Evolutionary conservation across 306 rosid genomes (phyloP).

Genomic region (Comarum palustre): DNA sequence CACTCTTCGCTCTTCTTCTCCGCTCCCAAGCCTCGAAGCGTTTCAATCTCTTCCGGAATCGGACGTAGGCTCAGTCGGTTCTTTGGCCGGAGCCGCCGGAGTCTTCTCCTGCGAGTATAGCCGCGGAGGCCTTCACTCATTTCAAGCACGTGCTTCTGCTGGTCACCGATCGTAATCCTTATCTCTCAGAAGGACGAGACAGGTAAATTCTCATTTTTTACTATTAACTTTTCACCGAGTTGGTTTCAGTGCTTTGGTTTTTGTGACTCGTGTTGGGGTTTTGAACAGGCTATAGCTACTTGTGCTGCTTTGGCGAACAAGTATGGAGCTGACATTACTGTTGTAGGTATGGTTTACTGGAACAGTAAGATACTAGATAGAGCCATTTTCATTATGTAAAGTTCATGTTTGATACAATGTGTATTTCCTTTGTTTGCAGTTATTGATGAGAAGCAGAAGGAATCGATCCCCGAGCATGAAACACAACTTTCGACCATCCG

Average conservation of each 20-base stretch:
- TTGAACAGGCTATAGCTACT: constrained; percentile 65
- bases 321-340: constrained; percentile 91
- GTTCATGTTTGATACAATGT: constrained; percentile 14
- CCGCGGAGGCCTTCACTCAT: constrained; percentile 52
- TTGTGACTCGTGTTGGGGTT: neutral
- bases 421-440: constrained; percentile 50
- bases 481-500: constrained; percentile 78
- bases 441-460: constrained; percentile 78
- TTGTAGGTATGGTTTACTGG: constrained; percentile 55
- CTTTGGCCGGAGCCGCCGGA: constrained; percentile 48
- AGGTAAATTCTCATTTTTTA: constrained; percentile 30
- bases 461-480: constrained; percentile 79
- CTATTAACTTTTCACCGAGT: neutral
- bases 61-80: constrained; percentile 30
- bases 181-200: constrained; percentile 83
- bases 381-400: neutral
- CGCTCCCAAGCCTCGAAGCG: constrained; percentile 30
- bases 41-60: constrained; percentile 31
- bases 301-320: constrained; percentile 78
- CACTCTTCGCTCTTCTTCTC: constrained; percentile 21
- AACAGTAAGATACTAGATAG: constrained; percentile 1
- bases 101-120: constrained; percentile 52
- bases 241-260: neutral
- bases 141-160: constrained; percentile 88
- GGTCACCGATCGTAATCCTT: constrained; percentile 77